These are phyloP conservation scores for Coleophoma eucalyptorum DNA, from an alignment of 2,329 filamentous ascomycete genomes.

Conservation along the genomic window DNA sequence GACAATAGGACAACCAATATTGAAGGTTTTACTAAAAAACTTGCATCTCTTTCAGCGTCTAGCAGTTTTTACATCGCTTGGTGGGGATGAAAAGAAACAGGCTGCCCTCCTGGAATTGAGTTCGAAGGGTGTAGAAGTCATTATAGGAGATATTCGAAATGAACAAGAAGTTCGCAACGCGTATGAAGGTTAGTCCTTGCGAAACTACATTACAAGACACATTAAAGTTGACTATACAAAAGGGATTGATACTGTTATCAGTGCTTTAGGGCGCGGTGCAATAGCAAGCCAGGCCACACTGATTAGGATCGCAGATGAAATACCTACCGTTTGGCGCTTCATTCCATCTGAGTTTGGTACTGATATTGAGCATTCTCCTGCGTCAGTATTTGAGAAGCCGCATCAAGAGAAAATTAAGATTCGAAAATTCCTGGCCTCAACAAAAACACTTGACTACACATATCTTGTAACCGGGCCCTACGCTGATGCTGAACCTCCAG, in stretches of 20 bases:
- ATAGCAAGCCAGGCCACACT: conserved; percentile 58
- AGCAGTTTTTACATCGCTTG: conserved; percentile 52
- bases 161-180: conserved; percentile 50
- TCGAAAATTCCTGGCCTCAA: too few relatives aligned
- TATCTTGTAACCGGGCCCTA: conserved; percentile 71
- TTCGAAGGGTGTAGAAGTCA: conserved; percentile 47
- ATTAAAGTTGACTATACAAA: not conserved
- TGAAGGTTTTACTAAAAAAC: conserved; percentile 44
- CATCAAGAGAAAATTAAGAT: too few relatives aligned
- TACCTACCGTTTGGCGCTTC: conserved; percentile 60
- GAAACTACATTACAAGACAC: conserved; percentile 16
- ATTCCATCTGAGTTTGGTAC: conserved; percentile 54
- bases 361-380: conserved; percentile 49
- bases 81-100: conserved; percentile 45
- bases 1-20: conserved; percentile 46
- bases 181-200: conserved; percentile 37
- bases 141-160: conserved; percentile 50
- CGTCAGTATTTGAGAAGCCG: conserved; percentile 57
- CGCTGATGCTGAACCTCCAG: conserved; percentile 35
- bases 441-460: conserved; percentile 54
- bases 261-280: conserved; percentile 59
- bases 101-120: conserved; percentile 37
- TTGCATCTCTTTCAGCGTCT: conserved; percentile 46
- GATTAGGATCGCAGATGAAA: conserved; percentile 54
- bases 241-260: conserved; percentile 61